phyloP scores from a whole-genome alignment of 192 early-diverging fungal genomes.

The Mortierella antarctica region DNA sequence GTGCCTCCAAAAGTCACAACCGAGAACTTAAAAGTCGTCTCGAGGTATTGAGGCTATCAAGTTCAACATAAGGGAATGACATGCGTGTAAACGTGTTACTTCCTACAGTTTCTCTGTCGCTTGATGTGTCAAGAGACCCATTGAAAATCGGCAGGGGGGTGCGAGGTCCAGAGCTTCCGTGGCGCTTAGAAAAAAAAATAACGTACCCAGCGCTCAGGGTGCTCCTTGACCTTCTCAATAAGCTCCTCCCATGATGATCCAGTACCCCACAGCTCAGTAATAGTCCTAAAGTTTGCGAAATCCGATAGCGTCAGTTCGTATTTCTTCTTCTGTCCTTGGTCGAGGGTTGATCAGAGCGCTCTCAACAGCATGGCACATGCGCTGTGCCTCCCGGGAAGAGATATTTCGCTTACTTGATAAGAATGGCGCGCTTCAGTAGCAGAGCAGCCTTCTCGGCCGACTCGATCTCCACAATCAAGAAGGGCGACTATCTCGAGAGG shows the following conservation, averaged over 20 bases:
- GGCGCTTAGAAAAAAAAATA: background rate
- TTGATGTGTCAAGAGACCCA: too few species aligned
- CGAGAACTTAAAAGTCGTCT: conserved; percentile 77
- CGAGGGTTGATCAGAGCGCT: background rate
- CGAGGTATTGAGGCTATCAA: conserved; percentile 60
- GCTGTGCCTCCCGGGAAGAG: background rate
- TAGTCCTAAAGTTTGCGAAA: conserved; percentile 60
- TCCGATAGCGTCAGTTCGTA: background rate
- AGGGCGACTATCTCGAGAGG: conserved; percentile 71
- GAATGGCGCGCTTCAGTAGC: conserved; percentile 85
- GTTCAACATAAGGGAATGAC: background rate
- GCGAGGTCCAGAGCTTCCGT: conserved; percentile 3
- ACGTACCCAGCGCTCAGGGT: conserved; percentile 69
- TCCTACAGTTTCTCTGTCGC: too few species aligned
- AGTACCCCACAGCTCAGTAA: conserved; percentile 82
- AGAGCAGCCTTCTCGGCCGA: conserved; percentile 74
- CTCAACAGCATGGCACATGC: too few species aligned
- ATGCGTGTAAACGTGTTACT: too few species aligned
- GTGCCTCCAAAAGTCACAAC: conserved; percentile 83
- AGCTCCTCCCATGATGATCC: conserved; percentile 71
- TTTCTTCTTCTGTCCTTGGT: too few species aligned
- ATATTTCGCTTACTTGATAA: conserved; percentile 71
- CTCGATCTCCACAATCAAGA: conserved; percentile 79
- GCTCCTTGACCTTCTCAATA: conserved; percentile 65
- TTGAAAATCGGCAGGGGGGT: background rate